Base-by-base conservation (phyloP, 768 basidiomycete species). In the Macrocybe gigantea region DNA sequence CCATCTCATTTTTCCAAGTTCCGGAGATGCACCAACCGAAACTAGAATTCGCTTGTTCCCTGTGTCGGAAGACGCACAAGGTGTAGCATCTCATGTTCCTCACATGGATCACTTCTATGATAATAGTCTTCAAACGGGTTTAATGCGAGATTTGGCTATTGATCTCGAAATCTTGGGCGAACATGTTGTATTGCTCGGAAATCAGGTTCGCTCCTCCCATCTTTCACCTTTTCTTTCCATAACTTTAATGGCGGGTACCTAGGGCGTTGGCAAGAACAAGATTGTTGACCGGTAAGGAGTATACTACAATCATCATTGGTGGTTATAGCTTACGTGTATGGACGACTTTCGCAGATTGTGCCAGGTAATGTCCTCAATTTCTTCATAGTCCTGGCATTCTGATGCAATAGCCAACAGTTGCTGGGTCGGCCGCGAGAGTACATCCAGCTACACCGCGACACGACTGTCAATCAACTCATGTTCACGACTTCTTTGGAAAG, bases 241-340 rank as follows among this genome's bases (percentile, higher is more conserved):
- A 3, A 30, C 7, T 52, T 13, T 40, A 32, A 12, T 37, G 9
- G 6, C 32, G 1, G 30, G 33, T 10, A 15, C 32, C 7, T 47
- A 80, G 75, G 83, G 83, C 34, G 83, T 85, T 9, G 83, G 83
- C 11, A 85, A 83, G 70, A 85, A 85, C 58, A 83, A 83, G 63
- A 74, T 85, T 38, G 68, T 85, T 15, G 83, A 85, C 59, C 64
- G 80, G 77, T 77, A 38, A 53, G 72, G 60, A 3, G 29, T 12
- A 11, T 46, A 1, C 15, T 33, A 12, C n/a, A 6, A 43, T 12
- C 31, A 3, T 41, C 38, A 7, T 14, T 3, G 7, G 41, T 5
- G 7, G n/a, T 12, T 32, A 44, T 50, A 54, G 12, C 49, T 42
- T 11, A 11, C 33, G 7, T 7, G 29, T 33, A 55, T 40, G 9